These are phyloP conservation scores for Galerina marginata DNA, from an alignment of 768 basidiomycete genomes.

Conservation along the genomic window DNA sequence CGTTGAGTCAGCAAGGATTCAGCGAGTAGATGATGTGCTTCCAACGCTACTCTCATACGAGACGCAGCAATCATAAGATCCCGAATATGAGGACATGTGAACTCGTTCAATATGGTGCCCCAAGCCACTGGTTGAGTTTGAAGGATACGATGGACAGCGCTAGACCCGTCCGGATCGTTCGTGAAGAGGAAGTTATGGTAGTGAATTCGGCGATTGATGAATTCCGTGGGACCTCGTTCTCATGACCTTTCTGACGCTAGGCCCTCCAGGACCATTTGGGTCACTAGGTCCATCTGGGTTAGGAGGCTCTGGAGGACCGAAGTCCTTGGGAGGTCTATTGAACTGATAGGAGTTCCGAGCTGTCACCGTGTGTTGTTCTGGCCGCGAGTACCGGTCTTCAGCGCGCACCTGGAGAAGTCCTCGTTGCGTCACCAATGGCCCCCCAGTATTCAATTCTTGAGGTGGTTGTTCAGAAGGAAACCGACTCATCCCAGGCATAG, in stretches of 20 bases:
- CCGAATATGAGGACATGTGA: background rate
- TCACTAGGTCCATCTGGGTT: no score
- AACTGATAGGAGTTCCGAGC: no score
- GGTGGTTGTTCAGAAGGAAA: no score
- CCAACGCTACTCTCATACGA: background rate
- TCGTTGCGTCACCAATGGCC: no score
- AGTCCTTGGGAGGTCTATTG: no score
- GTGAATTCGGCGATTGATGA: slow-evolving; percentile 4
- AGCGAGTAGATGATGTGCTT: background rate
- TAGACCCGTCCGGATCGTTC: background rate
- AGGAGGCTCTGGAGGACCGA: no score
- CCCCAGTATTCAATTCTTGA: no score
- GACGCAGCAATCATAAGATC: background rate
- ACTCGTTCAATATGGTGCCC: background rate
- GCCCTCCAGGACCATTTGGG: no score
- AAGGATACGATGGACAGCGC: slow-evolving; percentile 1
- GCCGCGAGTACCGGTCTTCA: no score
- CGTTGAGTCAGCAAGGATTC: background rate
- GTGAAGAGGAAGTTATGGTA: slow-evolving; percentile 3
- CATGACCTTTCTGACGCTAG: background rate
- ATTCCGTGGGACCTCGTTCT: slow-evolving; percentile 1
- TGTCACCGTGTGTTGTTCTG: no score
- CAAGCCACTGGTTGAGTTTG: slow-evolving; percentile 12
- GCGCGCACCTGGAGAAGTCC: no score
- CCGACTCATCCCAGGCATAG: no score